These are phyloP conservation scores for Leishmania tropica DNA, from an alignment of 208 protist species.

Conservation along the genomic window DNA sequence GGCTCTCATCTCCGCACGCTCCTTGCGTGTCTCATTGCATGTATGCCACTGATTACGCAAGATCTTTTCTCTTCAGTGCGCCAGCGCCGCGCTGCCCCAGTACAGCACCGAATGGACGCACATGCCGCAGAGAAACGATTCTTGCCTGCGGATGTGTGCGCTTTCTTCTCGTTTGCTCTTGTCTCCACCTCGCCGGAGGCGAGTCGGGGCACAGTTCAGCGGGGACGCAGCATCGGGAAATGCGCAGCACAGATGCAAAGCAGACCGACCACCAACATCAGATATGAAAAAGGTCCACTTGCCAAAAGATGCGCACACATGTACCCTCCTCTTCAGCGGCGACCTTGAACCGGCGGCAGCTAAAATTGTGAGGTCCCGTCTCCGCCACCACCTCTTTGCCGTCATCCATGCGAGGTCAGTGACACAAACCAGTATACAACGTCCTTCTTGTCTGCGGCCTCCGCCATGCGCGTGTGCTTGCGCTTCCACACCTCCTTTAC, in stretches of 20 bases:
- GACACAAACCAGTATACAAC: slow-evolving; percentile 65
- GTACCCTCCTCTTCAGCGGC: background rate
- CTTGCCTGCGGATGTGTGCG: background rate
- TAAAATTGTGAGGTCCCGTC: background rate
- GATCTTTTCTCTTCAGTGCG: background rate
- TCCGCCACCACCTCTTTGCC: background rate
- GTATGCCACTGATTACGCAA: background rate
- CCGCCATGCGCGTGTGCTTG: slow-evolving; percentile 4
- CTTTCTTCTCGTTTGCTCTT: background rate
- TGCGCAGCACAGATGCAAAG: background rate
- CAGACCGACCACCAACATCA: background rate
- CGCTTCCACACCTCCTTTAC: slow-evolving; percentile 32
- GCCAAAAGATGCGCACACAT: background rate
- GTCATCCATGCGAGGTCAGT: slow-evolving; percentile 33
- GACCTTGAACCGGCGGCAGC: background rate
- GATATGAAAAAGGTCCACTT: background rate
- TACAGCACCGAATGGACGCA: background rate
- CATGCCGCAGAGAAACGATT: background rate
- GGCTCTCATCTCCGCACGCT: background rate
- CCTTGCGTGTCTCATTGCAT: background rate
- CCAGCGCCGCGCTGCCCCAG: background rate
- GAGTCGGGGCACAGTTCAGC: background rate
- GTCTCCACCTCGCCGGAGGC: background rate
- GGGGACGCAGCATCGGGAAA: background rate
- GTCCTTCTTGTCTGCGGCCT: slow-evolving; percentile 12